Conservation (phyloP, 2,329 filamentous ascomycete species). For the Pseudogymnoascus sp. region DNA sequence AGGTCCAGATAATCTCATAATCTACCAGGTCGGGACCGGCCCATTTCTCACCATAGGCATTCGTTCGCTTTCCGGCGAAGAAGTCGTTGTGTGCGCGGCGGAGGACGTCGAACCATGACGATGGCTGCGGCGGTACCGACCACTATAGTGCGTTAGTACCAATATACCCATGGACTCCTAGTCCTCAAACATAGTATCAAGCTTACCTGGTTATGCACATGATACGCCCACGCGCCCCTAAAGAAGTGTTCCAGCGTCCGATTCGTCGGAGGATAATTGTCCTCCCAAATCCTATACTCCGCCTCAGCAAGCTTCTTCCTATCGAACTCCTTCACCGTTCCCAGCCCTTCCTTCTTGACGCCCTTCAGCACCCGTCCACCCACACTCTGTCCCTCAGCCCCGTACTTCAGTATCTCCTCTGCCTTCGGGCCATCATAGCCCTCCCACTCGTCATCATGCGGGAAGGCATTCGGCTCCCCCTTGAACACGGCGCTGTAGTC, state of each 20-base stretch:
- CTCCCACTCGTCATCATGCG: conserved; percentile 44
- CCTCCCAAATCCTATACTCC: conserved; percentile 40
- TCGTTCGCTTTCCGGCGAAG: conserved; percentile 40
- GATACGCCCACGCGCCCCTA: conserved; percentile 47
- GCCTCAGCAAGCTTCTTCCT: conserved; percentile 26
- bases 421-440: conserved; percentile 40
- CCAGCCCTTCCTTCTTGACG: conserved; percentile 15
- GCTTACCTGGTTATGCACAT: conserved; percentile 48
- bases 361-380: neutral
- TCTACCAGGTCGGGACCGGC: conserved; percentile 37
- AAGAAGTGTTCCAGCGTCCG: conserved; percentile 49
- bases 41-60: conserved; percentile 48
- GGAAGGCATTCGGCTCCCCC: conserved; percentile 34
- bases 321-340: conserved; percentile 19
- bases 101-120: conserved; percentile 46
- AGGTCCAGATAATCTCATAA: conserved; percentile 45
- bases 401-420: conserved; percentile 20
- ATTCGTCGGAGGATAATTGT: conserved; percentile 48
- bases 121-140: conserved; percentile 47
- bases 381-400: neutral
- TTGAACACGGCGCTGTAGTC: conserved; percentile 47
- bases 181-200: neutral
- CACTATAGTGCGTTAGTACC: conserved; percentile 33
- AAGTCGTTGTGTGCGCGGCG: conserved; percentile 47
- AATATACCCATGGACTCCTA: neutral